Evolutionary conservation across 805 yeast species (phyloP).

Genomic region (Saccharomycopsis vini): DNA sequence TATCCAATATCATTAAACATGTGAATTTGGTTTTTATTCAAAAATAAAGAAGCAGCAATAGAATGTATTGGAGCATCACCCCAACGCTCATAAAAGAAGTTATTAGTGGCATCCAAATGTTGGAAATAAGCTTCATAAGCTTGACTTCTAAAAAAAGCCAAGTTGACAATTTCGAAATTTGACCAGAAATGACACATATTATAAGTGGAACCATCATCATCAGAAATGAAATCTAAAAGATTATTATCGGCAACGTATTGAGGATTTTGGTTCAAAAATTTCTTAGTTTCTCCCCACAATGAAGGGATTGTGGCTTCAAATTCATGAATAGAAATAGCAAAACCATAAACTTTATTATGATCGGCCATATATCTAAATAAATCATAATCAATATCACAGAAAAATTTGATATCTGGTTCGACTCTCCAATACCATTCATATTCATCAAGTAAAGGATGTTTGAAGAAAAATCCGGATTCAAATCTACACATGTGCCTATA

Average conservation of each 20-base stretch:
- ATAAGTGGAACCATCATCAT: conserved; percentile 60
- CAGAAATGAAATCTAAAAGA: conserved; percentile 61
- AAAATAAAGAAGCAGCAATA: conserved; percentile 66
- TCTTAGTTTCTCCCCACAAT: conserved; percentile 39
- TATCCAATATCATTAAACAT: conserved; percentile 78
- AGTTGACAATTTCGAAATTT: conserved; percentile 70
- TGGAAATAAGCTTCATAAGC: conserved; percentile 63
- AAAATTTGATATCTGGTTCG: conserved; percentile 47
- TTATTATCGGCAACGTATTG: conserved; percentile 50
- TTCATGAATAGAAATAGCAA: conserved; percentile 41
- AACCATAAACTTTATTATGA: conserved; percentile 40
- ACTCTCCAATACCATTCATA: conserved; percentile 54
- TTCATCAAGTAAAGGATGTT: conserved; percentile 33
- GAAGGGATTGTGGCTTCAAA: conserved; percentile 42
- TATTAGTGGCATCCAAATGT: conserved; percentile 61
- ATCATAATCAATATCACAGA: conserved; percentile 50
- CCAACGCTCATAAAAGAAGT: conserved; percentile 85
- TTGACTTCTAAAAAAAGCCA: conserved; percentile 65
- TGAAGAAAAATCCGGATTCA: conserved; percentile 54
- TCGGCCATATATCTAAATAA: conserved; percentile 37
- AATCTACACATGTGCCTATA: conserved; percentile 66
- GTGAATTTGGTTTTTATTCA: conserved; percentile 55
- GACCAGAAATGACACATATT: conserved; percentile 88
- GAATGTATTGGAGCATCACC: conserved; percentile 89
- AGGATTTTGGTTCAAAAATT: conserved; percentile 37